Evolutionary conservation across 345 rosid species (phyloP), one percentile per base, ranked within the genome.

Genomic region (Hibiscus tridactylites): DNA sequence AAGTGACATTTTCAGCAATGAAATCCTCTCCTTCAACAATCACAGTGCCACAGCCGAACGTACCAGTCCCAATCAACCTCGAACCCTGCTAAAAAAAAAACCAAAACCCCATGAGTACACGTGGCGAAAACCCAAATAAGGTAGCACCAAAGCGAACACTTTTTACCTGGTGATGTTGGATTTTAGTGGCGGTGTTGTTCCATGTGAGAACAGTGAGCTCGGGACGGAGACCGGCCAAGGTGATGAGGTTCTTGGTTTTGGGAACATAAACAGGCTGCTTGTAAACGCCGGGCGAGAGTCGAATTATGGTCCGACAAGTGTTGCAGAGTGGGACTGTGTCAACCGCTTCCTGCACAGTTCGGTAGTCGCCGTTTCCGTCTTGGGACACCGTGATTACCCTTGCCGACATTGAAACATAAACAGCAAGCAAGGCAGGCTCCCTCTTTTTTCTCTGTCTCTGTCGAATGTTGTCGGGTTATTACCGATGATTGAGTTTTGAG

Each of bases 11-110:
- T 84, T 95, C 98, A 60, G 99, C 97, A 70, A 92, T 85, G 71
- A 95, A 92, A 74, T 92, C 98, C 74, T 90, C 98, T 52, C 99
- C 99, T 81, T 95, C 99, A 53, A 95, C 91, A 16, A 92, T 92
- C 73, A 83, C 88, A 84, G 83, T 88, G 37, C 99, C 99, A 65
- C 96, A 90, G 0, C 94, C 97, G 74, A 95, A 95, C 16, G 97
- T 95, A 68, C 98, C 98, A 10, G 94, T 90, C 63, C 97, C 98
- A 39, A 95, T 90, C 60, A 92, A 64, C 75, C 92, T 81, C 42
- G 88, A 59, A 17, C 77, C 82, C 95, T 91, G 28, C 28, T 74
- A 17, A 49, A 24, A 33, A 24, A 33, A 17, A 70, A 71, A 72
- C 28, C 64, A 58, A 57, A 73, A 0, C 58, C 57, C 2, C 7